Evolutionary conservation across 139 green algal species (phyloP).

Genomic region (Medakamo hakoo): DNA sequence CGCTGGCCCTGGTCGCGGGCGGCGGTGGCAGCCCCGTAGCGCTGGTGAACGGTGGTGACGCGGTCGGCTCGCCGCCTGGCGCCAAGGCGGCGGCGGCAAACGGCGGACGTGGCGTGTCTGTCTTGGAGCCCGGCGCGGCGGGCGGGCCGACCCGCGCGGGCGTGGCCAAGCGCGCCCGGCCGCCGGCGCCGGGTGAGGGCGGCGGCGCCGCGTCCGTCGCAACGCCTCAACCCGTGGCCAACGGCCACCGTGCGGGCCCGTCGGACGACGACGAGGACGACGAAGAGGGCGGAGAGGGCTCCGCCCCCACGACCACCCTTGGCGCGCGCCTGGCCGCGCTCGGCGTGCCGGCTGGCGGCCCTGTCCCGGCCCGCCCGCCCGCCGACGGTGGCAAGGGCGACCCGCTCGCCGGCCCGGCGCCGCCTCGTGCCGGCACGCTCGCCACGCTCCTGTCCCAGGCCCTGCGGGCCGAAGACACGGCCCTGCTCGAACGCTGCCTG

Average conservation of each 20-base stretch:
- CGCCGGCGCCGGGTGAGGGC: conserved; percentile 17
- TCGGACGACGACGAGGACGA: too few relatives aligned
- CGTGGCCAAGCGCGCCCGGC: neutral
- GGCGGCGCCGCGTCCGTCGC: conserved; percentile 17
- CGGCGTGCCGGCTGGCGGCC: conserved; percentile 4
- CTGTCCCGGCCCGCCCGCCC: too few relatives aligned
- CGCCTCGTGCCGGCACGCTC: neutral
- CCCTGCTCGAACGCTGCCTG: conserved; percentile 12
- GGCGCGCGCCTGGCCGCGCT: neutral
- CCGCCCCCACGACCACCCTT: too few relatives aligned
- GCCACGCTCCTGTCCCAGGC: neutral
- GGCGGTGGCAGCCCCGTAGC: too few relatives aligned
- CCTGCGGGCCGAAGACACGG: conserved; percentile 1
- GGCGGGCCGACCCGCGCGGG: too few relatives aligned
- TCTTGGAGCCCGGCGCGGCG: neutral
- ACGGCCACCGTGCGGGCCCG: too few relatives aligned
- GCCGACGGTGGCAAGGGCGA: neutral
- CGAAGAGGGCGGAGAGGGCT: too few relatives aligned
- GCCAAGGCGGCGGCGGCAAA: neutral
- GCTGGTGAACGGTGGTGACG: too few relatives aligned
- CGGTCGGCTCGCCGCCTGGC: too few relatives aligned
- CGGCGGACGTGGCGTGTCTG: too few relatives aligned
- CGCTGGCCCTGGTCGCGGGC: neutral
- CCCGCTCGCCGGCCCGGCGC: too few relatives aligned
- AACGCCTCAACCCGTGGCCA: neutral